These are phyloP conservation scores for Lactarius hatsudake DNA, from an alignment of 768 basidiomycete species.

Conservation along the genomic window DNA sequence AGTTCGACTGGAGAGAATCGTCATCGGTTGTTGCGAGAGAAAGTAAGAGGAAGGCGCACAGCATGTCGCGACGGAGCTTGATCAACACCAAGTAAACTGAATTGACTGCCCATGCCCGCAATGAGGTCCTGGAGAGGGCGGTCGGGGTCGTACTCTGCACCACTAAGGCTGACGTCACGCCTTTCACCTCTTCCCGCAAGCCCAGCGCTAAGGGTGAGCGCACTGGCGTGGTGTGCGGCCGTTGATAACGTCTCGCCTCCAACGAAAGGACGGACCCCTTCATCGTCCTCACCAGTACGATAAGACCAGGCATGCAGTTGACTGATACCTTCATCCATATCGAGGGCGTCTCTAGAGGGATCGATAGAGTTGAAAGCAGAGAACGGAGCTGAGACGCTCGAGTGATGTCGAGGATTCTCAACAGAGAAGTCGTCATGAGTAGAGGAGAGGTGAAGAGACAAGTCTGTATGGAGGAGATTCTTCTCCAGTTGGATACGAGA, in stretches of 20 bases:
- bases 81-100: slow-evolving; percentile 57
- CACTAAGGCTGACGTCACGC: slow-evolving; percentile 61
- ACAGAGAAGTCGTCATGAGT: slow-evolving; percentile 45
- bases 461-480: slow-evolving; percentile 69
- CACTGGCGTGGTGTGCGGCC: slow-evolving; percentile 86
- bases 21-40: slow-evolving; percentile 11
- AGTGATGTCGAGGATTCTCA: slow-evolving; percentile 71
- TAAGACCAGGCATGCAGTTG: slow-evolving; percentile 38
- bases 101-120: slow-evolving; percentile 52
- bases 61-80: slow-evolving; percentile 48
- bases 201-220: slow-evolving; percentile 81
- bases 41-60: slow-evolving; percentile 37
- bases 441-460: slow-evolving; percentile 69
- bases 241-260: slow-evolving; percentile 75
- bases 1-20: slow-evolving; percentile 30
- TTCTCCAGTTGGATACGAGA: slow-evolving; percentile 76
- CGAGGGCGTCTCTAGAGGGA: slow-evolving; percentile 53
- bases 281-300: slow-evolving; percentile 55
- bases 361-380: slow-evolving; percentile 62
- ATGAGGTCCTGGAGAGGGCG: slow-evolving; percentile 73
- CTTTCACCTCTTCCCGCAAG: slow-evolving; percentile 54
- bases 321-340: slow-evolving; percentile 44
- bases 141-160: slow-evolving; percentile 85
- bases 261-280: slow-evolving; percentile 59
- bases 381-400: slow-evolving; percentile 50